Conservation (phyloP, 495 filamentous ascomycete genomes). For the Podospora comata region DNA sequence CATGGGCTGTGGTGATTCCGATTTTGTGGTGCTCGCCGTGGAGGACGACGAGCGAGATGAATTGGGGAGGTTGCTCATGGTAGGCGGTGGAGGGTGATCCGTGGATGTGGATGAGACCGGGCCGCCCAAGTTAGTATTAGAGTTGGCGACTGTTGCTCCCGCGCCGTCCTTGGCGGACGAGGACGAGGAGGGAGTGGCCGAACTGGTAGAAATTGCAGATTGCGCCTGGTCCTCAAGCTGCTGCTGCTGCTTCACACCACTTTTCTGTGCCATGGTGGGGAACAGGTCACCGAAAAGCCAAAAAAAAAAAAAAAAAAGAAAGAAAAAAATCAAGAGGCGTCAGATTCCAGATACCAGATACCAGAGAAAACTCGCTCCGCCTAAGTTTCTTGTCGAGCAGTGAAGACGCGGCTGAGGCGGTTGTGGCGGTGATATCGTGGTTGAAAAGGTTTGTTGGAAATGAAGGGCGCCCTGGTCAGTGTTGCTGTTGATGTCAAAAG, state of each 20-base stretch:
- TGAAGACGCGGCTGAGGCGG: conserved; percentile 7
- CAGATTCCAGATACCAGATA: conserved; percentile 8
- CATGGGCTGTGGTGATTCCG: conserved; percentile 27
- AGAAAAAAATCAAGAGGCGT: neutral
- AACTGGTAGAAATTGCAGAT: conserved; percentile 4
- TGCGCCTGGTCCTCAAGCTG: neutral
- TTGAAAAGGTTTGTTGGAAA: neutral
- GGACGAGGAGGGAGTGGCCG: neutral
- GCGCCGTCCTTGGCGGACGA: conserved; percentile 1
- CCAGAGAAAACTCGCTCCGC: conserved; percentile 9
- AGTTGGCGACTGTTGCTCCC: conserved; percentile 5
- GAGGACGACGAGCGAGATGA: neutral
- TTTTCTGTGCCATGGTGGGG: conserved; percentile 9
- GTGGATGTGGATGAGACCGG: conserved; percentile 3
- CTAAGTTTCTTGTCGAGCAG: conserved; percentile 14
- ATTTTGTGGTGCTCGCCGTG: conserved; percentile 17
- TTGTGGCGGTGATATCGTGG: conserved; percentile 6
- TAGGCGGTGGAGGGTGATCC: conserved; percentile 23
- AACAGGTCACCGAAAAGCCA: neutral
- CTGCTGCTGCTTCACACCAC: conserved; percentile 1
- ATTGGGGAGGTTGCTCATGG: conserved; percentile 30
- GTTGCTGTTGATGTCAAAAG: conserved; percentile 11
- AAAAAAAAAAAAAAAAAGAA: neutral
- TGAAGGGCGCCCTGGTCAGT: neutral
- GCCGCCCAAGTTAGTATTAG: conserved; percentile 6